Conservation (phyloP, 225 moss, liverwort and hornwort species). For the Polytrichum commune region DNA sequence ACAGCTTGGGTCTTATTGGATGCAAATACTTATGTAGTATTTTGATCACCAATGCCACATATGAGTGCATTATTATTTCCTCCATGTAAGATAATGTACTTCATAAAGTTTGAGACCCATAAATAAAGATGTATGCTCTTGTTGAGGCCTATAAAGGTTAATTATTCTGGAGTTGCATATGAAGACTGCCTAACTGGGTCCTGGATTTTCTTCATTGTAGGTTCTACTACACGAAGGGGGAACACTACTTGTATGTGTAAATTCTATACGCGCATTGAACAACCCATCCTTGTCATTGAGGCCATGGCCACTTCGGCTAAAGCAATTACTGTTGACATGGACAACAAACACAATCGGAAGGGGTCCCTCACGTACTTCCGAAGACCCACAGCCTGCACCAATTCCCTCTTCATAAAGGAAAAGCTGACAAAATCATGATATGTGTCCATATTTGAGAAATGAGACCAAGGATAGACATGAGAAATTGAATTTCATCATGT, state of each 20-base stretch:
- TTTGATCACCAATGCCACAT: no score
- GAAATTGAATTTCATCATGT: not conserved
- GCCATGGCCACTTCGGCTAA: constrained; percentile 26
- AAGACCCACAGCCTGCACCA: constrained; percentile 15
- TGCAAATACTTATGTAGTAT: no score
- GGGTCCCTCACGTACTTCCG: constrained; percentile 15
- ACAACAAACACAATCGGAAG: constrained; percentile 19
- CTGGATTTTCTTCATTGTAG: constrained; percentile 31
- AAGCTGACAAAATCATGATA: not conserved
- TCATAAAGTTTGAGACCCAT: no score
- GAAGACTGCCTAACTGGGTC: not conserved
- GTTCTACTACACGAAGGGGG: constrained; percentile 98
- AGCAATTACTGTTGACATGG: constrained; percentile 23
- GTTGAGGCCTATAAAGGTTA: no score
- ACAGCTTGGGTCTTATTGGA: no score
- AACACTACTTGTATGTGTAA: constrained; percentile 88
- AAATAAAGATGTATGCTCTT: no score
- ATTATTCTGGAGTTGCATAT: not conserved
- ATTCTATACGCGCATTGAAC: constrained; percentile 84
- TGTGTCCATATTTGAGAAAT: constrained; percentile 15
- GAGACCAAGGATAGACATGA: constrained; percentile 5
- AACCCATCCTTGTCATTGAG: constrained; percentile 62
- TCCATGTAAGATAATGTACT: no score
- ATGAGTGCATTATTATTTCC: no score
- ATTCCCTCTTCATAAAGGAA: constrained; percentile 19